These are phyloP conservation scores for Zygosaccharomyces pseudobailii DNA, from an alignment of 1,139 yeast species.

Conservation along the genomic window DNA sequence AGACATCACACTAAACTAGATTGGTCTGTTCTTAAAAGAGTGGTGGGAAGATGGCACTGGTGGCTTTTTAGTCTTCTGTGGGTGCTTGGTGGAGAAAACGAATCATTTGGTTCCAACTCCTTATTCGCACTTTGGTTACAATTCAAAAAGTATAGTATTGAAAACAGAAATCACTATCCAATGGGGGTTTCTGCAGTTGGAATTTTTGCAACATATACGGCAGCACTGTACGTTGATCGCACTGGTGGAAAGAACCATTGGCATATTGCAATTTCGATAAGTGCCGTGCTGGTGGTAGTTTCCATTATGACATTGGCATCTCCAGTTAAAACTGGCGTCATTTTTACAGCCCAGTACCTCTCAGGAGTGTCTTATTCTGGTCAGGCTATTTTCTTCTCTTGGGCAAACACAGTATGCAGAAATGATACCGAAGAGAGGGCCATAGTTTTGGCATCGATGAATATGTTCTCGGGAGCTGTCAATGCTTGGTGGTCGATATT, in stretches of 20 bases:
- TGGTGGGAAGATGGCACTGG: constrained; percentile 44
- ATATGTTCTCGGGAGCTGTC: constrained; percentile 46
- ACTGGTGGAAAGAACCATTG: constrained; percentile 39
- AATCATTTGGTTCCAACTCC: constrained; percentile 41
- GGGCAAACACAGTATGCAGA: constrained; percentile 46
- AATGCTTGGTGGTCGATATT: constrained; percentile 49
- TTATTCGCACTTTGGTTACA: constrained; percentile 42
- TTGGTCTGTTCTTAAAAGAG: constrained; percentile 36
- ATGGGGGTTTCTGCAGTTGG: constrained; percentile 47
- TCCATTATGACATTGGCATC: constrained; percentile 34
- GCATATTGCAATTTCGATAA: constrained; percentile 39
- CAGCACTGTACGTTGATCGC: constrained; percentile 40
- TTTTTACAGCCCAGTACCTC: constrained; percentile 43
- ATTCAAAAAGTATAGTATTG: constrained; percentile 36
- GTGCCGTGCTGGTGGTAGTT: constrained; percentile 35
- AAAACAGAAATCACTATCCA: constrained; percentile 42
- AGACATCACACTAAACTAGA: constrained; percentile 28
- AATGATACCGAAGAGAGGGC: constrained; percentile 44
- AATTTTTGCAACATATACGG: constrained; percentile 21
- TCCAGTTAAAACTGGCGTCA: constrained; percentile 31
- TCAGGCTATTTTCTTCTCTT: constrained; percentile 44
- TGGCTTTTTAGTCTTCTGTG: constrained; percentile 32
- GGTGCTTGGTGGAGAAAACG: constrained; percentile 46
- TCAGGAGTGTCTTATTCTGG: constrained; percentile 44
- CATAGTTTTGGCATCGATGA: constrained; percentile 45